Percentiles rank a stretch among this genome's conserved stretches.
Evolutionary conservation across 441 rosid species (phyloP).

Genomic region (Gossypium davidsonii): DNA sequence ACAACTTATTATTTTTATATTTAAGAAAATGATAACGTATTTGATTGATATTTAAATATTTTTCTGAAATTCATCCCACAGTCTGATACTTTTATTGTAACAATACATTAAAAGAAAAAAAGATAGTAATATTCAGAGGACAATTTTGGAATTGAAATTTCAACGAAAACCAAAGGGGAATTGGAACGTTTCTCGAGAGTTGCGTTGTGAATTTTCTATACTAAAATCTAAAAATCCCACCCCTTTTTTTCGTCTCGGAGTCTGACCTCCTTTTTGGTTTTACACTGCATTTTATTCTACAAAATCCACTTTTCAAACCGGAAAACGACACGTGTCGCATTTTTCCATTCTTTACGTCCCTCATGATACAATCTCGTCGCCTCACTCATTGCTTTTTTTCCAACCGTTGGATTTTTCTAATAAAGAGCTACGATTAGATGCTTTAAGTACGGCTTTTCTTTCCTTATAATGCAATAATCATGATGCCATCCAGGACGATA

Average conservation of each 20-base stretch:
- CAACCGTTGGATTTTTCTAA: conserved; percentile 11
- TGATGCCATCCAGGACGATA: no score
- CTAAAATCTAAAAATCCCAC: neutral
- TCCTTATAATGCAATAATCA: neutral
- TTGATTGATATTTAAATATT: no score
- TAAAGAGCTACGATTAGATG: neutral
- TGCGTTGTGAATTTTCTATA: neutral
- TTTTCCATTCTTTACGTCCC: neutral
- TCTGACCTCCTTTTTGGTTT: neutral
- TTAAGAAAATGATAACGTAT: no score
- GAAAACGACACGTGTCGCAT: conserved; percentile 9
- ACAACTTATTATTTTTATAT: no score
- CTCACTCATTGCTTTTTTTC: neutral
- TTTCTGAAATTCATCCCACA: no score
- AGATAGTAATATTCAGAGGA: neutral
- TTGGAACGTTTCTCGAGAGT: conserved; percentile 9
- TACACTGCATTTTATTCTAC: neutral
- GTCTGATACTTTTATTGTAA: no score
- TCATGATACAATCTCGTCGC: neutral
- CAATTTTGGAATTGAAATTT: neutral
- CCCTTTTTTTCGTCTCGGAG: neutral
- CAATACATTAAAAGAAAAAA: no score
- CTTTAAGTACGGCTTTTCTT: neutral
- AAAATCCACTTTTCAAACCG: neutral
- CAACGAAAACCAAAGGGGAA: neutral